A percentile compares a stretch with the other conserved stretches of the same genome.
Evolutionary conservation across 2,329 filamentous ascomycete genomes (phyloP).

Genomic region (Venturia asperata): DNA sequence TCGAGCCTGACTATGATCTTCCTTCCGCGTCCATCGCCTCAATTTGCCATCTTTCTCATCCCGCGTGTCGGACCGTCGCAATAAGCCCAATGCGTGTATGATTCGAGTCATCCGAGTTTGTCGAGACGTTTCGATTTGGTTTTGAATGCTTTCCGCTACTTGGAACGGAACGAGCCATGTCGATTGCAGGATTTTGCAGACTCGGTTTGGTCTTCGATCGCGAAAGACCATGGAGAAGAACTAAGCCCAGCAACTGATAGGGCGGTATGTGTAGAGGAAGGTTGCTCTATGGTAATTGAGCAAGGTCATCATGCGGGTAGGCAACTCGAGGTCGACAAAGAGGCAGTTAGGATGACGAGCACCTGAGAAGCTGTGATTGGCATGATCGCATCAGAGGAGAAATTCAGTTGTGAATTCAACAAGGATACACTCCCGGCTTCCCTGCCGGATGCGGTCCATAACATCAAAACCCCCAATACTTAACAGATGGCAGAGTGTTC

Average conservation of each 20-base stretch:
- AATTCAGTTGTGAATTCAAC: not conserved
- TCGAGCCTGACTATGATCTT: not conserved
- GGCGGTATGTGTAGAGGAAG: not conserved
- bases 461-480: not conserved
- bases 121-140: not conserved
- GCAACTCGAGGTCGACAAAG: no score
- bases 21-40: not conserved
- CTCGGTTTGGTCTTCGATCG: not conserved
- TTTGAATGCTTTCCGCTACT: not conserved
- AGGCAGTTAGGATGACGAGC: no score
- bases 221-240: not conserved
- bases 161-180: not conserved
- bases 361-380: not conserved
- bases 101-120: not conserved
- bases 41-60: not conserved
- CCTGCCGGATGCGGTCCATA: not conserved
- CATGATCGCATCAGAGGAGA: not conserved
- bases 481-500: not conserved
- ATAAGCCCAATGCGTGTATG: not conserved
- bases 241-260: no score
- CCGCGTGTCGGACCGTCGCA: not conserved
- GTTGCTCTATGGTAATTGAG: not conserved
- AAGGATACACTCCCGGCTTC: not conserved
- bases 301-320: not conserved
- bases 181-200: not conserved